Percentiles rank a stretch among this genome's conserved stretches.
These are phyloP conservation scores for Trametes pubescens DNA, from an alignment of 1,284 basidiomycete genomes.

Conservation along the genomic window DNA sequence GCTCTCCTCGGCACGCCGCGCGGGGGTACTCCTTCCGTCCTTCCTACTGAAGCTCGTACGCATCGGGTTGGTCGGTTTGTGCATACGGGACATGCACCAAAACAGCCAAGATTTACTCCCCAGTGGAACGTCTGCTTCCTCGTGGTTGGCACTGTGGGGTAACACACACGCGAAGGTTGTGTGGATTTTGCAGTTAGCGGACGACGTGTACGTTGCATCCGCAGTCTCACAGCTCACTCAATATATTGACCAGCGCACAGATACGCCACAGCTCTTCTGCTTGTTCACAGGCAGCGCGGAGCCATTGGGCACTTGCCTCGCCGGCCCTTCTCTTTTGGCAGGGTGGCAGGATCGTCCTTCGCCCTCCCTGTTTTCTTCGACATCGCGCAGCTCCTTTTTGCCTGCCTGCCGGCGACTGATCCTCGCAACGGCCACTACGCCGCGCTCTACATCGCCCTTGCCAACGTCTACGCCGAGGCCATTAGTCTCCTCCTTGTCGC, in stretches of 20 bases:
- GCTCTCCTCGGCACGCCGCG: not conserved
- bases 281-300: too few species aligned
- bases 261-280: not conserved
- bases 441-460: not conserved
- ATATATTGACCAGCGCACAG: not conserved
- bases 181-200: not conserved
- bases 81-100: not conserved
- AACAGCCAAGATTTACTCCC: not conserved
- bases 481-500: conserved; percentile 1
- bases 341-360: not conserved
- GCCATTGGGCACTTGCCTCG: not conserved
- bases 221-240: not conserved
- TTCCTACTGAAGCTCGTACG: not conserved
- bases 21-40: not conserved
- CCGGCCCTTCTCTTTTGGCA: not conserved
- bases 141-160: not conserved
- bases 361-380: not conserved
- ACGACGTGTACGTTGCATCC: not conserved
- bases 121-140: too few species aligned
- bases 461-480: not conserved
- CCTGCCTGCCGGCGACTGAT: not conserved
- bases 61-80: not conserved
- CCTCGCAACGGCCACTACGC: not conserved
- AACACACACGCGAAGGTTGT: not conserved
- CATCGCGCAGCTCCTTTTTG: not conserved